Base-by-base conservation (phyloP, 805 yeast species). In the Peterozyma xylosa region DNA sequence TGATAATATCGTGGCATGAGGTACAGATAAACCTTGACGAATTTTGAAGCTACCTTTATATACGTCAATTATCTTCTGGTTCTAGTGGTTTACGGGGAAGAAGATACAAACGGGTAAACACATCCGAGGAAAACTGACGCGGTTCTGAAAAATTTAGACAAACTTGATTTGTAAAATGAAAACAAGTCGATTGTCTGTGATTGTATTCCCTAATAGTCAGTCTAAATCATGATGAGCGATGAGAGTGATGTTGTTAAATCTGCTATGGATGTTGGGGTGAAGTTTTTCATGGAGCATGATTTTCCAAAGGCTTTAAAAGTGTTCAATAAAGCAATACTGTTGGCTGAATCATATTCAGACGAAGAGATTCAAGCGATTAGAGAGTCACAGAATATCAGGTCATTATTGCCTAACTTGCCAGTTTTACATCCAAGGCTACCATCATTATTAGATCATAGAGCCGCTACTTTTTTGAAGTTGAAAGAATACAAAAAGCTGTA, bases 401-500 rank as follows among this genome's bases (percentile, higher is more conserved):
- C 27, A 11, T 5, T 30, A 14, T 21, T 21, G 27, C 27, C 27
- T 21, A 7, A 21, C 27, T 32, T 32, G 9, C 34, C 34, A 13
- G 10, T 33, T 14, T 18, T 42, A 16, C 47, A 45, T 29, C 43
- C 44, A 11, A 41, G 37, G n/a, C 17, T 45, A 13, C 7, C 33
- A 6, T 11, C 54, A 2, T 42, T 60, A 11, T 43, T 58, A 9
- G 81, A 76, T 48, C 71, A 67, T 44, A 52, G 78, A 15, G 75
- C 79, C 1, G 80, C 80, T 2, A 65, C 76, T 2, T 64, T 56
- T 52, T 73, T 72, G 46, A 73, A 71, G 47, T 47, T 73, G 42
- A 54, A 56, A 4, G 53, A 59, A 13, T 40, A 56, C 3, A 53
- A 51, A 0, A 48, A 50, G 9, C 73, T 78, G 0, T 55, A 65